Conservation (phyloP, 805 yeast genomes). For the Kodamaea neixiangensis region DNA sequence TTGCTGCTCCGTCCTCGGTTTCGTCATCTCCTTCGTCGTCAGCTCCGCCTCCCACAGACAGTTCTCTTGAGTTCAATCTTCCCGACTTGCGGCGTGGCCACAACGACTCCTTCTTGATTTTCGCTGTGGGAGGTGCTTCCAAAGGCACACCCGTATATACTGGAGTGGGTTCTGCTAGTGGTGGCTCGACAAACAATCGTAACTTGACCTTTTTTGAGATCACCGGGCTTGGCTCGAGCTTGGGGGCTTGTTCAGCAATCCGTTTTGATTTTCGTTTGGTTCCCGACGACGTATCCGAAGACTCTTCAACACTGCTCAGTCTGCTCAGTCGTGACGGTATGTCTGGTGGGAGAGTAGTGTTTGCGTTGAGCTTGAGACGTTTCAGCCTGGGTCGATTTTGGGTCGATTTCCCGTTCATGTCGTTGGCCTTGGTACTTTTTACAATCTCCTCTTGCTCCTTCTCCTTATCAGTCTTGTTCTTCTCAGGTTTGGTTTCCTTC, state of each 20-base stretch:
- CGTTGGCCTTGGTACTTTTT: not conserved
- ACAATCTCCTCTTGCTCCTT: not conserved
- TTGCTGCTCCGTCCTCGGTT: not conserved
- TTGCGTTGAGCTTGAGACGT: not conserved
- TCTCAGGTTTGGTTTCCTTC: not conserved
- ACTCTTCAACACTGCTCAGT: not conserved
- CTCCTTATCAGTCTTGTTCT: not conserved
- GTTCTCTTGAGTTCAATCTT: slow-evolving; percentile 14
- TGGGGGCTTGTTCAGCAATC: slow-evolving; percentile 2
- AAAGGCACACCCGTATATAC: slow-evolving; percentile 73
- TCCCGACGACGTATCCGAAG: not conserved
- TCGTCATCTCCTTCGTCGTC: slow-evolving; percentile 12
- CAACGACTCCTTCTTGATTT: slow-evolving; percentile 55
- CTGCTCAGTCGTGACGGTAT: not conserved
- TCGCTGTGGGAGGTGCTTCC: slow-evolving; percentile 65
- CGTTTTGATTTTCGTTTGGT: slow-evolving; percentile 2
- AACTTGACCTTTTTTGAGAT: not conserved
- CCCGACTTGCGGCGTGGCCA: slow-evolving; percentile 43
- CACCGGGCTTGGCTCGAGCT: slow-evolving; percentile 6
- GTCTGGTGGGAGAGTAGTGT: not conserved
- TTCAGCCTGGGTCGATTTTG: not conserved
- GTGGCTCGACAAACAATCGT: slow-evolving; percentile 58
- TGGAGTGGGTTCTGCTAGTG: slow-evolving; percentile 53
- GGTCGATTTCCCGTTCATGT: not conserved
- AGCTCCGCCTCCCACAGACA: slow-evolving; percentile 18